These are phyloP conservation scores for Trichosphaerium sp. DNA, from an alignment of 78 protist genomes.

Conservation along the genomic window DNA sequence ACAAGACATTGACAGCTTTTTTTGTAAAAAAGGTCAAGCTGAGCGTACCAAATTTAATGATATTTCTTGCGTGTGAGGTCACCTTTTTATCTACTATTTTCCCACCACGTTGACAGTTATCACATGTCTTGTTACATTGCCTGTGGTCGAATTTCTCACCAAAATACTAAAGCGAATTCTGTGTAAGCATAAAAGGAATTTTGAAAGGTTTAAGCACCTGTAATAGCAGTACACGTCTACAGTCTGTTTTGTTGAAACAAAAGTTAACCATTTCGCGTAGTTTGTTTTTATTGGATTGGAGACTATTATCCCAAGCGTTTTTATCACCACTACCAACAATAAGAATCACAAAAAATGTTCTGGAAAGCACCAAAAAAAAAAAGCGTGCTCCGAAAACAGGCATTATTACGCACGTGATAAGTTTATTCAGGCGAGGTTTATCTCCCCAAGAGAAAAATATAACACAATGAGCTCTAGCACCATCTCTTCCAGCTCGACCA, in stretches of 20 bases:
- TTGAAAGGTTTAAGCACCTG: background rate
- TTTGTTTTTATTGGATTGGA: constrained; percentile 1
- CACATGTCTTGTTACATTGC: constrained; percentile 33
- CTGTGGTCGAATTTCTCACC: constrained; percentile 36
- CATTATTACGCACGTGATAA: no score
- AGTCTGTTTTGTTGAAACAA: constrained; percentile 57
- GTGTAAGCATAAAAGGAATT: background rate
- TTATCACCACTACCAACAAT: no score
- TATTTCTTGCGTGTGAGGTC: no score
- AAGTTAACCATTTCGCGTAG: constrained; percentile 31
- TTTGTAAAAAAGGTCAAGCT: no score
- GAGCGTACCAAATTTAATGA: no score
- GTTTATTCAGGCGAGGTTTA: background rate
- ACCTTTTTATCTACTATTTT: no score
- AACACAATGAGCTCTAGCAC: constrained; percentile 50
- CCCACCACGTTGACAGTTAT: no score
- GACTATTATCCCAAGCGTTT: no score
- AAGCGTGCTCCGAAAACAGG: no score
- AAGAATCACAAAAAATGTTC: no score
- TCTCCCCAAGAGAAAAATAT: constrained; percentile 50
- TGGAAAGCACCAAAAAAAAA: no score
- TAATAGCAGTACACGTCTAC: constrained; percentile 39
- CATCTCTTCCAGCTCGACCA: constrained; percentile 94
- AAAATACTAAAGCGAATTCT: constrained; percentile 32
- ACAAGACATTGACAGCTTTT: no score